phyloP scores from a whole-genome alignment of 2,329 filamentous ascomycete species.

The Monilinia fructigena region DNA sequence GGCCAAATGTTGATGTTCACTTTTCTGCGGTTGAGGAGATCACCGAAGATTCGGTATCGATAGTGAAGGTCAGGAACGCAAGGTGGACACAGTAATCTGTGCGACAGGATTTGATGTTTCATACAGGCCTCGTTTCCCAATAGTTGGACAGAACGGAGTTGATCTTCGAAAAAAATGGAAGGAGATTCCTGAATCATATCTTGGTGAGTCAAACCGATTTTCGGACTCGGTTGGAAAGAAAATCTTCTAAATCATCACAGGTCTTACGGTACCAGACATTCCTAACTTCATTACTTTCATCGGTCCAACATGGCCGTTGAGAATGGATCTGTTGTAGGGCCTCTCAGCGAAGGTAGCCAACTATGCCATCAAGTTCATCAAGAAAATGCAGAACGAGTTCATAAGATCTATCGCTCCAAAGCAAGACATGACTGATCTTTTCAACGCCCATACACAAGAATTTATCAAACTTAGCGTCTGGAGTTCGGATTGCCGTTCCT shows the following conservation, averaged over 20 bases:
- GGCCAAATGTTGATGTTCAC: slow-evolving; percentile 50
- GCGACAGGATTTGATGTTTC: slow-evolving; percentile 42
- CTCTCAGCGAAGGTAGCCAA: slow-evolving; percentile 27
- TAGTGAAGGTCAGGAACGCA: slow-evolving; percentile 39
- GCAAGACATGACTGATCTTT: slow-evolving; percentile 50
- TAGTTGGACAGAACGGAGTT: slow-evolving; percentile 33
- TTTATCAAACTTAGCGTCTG: slow-evolving; percentile 56
- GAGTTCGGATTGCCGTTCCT: slow-evolving; percentile 43
- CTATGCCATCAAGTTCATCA: slow-evolving; percentile 35
- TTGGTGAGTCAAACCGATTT: slow-evolving; percentile 23
- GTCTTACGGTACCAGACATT: slow-evolving; percentile 34
- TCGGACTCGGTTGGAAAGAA: neutral
- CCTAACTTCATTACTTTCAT: slow-evolving; percentile 37
- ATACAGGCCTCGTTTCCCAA: slow-evolving; percentile 34
- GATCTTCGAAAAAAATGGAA: slow-evolving; percentile 39
- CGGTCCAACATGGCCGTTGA: slow-evolving; percentile 35
- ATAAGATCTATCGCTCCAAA: slow-evolving; percentile 50
- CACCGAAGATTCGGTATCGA: slow-evolving; percentile 49
- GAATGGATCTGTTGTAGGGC: slow-evolving; percentile 35
- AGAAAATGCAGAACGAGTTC: slow-evolving; percentile 46
- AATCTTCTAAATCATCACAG: slow-evolving; percentile 26
- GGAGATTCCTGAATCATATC: slow-evolving; percentile 32
- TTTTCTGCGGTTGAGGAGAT: slow-evolving; percentile 48
- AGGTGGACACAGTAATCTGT: slow-evolving; percentile 43
- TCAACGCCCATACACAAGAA: slow-evolving; percentile 48